Percentiles rank a stretch among this genome's conserved stretches.
phyloP scores from a whole-genome alignment of 208 protist genomes.

The Trypanosomatidae sp. region DNA sequence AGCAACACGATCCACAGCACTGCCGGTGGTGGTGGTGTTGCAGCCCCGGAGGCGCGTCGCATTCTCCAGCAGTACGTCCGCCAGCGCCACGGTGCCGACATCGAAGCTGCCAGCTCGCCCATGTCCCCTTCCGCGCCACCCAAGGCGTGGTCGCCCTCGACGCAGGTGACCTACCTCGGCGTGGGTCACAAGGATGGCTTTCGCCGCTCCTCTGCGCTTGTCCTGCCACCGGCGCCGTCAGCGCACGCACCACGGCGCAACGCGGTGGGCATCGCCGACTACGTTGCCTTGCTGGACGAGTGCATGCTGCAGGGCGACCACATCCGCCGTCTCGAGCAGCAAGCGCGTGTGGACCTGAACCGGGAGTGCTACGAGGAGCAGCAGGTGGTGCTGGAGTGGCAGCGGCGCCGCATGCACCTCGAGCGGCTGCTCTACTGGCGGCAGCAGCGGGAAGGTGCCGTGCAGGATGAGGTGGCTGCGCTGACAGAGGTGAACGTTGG shows the following conservation, averaged over 20 bases:
- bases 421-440: constrained; percentile 81
- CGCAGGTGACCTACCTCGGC: constrained; percentile 2
- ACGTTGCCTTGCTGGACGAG: constrained; percentile 61
- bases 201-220: constrained; percentile 20
- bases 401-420: constrained; percentile 75
- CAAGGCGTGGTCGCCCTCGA: background rate
- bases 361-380: constrained; percentile 37
- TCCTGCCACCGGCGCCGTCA: constrained; percentile 22
- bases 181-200: background rate
- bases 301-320: constrained; percentile 31
- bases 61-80: constrained; percentile 57
- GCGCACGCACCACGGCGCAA: constrained; percentile 36
- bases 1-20: too few species aligned
- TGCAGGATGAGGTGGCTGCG: constrained; percentile 31
- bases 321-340: constrained; percentile 36
- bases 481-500: constrained; percentile 24
- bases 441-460: constrained; percentile 32
- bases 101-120: constrained; percentile 14
- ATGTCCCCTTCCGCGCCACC: too few species aligned
- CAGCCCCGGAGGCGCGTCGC: constrained; percentile 44
- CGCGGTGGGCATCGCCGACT: constrained; percentile 60
- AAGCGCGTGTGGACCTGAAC: constrained; percentile 33
- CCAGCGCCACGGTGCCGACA: constrained; percentile 11
- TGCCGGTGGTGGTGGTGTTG: too few species aligned
- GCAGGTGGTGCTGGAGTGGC: constrained; percentile 47